Base-by-base conservation (phyloP, 352 stramenopile species). In the Phytophthora crassamura region DNA sequence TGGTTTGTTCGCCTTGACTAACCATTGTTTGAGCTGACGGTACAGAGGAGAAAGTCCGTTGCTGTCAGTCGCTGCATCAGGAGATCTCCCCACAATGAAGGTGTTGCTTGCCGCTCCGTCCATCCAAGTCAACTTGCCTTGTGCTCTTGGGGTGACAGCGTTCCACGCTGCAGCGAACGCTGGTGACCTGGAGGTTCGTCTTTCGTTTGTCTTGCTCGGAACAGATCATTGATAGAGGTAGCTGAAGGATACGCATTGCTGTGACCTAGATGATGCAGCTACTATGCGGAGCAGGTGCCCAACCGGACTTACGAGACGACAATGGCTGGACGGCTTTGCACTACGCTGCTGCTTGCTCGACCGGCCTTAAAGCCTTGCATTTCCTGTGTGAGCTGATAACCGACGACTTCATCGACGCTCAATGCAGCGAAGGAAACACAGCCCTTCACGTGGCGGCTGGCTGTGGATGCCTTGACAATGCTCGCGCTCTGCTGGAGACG, bases 291-390 rank as follows among this genome's bases (percentile, higher is more conserved):
- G 52, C 74, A 25, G 82, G 84, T 0, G 68, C 68, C 3, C 43
- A 72, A 1, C 48, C 71, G 4, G 67, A 72, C 12, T 46, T 52
- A 7, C 59, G 74, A 7, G 84, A 91, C 20, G 70, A 82, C 9
- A 87, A 88, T 56, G 80, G 74, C 5, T 93, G 82, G 82, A 90
- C 76, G 20, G 72, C 74, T 2, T 58, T 93, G 2, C 84, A 93
- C 34, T 91, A 90, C 45, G 78, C 75, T 4, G 80, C 79, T 9
- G 82, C 73, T 9, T 90, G 80, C 25, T 32, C 52, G 8, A 65
- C 40, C 0, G 82, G 78, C 0, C 12, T 75, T 4, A 59, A 78
- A 16, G 76, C 78, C 2, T 55, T 93, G 58, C 70, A 75, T 33
- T 90, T 86, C 30, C 42, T 93, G 12, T 90, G 80, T 22, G 76